A percentile compares a stretch with the other conserved stretches of the same genome.
phyloP scores from a whole-genome alignment of 2,329 filamentous ascomycete species.

The Colletotrichum somersetense region DNA sequence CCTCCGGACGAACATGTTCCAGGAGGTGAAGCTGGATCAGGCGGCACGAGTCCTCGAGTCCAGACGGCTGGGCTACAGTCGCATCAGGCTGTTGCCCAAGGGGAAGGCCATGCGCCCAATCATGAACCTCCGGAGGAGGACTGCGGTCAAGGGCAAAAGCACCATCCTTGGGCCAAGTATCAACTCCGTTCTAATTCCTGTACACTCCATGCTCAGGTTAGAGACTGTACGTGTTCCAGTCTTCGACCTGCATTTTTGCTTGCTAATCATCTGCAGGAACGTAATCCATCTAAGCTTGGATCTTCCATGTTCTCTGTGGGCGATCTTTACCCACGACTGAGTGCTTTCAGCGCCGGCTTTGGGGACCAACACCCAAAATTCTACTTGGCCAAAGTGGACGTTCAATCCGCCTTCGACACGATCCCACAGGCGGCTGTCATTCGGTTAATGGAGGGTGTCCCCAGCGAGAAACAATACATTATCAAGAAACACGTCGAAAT shows the following conservation, averaged over 20 bases:
- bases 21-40: slow-evolving; percentile 74
- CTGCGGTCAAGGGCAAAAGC: slow-evolving; percentile 69
- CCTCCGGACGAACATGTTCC: slow-evolving; percentile 81
- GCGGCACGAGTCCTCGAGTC: slow-evolving; percentile 70
- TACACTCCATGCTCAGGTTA: slow-evolving; percentile 81
- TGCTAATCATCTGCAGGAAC: slow-evolving; percentile 45
- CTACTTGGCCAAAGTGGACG: slow-evolving; percentile 94
- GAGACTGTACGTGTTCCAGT: slow-evolving; percentile 71
- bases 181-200: slow-evolving; percentile 72
- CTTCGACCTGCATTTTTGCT: not conserved
- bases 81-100: slow-evolving; percentile 87
- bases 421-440: slow-evolving; percentile 87
- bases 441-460: slow-evolving; percentile 71
- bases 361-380: slow-evolving; percentile 59
- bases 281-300: slow-evolving; percentile 74
- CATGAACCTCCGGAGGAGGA: slow-evolving; percentile 82
- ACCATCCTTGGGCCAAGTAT: slow-evolving; percentile 66
- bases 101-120: slow-evolving; percentile 82
- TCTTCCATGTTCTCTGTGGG: slow-evolving; percentile 84
- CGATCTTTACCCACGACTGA: slow-evolving; percentile 82
- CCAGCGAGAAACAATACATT: slow-evolving; percentile 72
- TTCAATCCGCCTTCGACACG: slow-evolving; percentile 92
- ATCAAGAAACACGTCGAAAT: slow-evolving; percentile 83
- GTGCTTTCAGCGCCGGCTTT: slow-evolving; percentile 72
- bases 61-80: slow-evolving; percentile 79